These are phyloP conservation scores for Leersia perrieri DNA, from an alignment of 176 grass and related monocot genomes.

Conservation along the genomic window DNA sequence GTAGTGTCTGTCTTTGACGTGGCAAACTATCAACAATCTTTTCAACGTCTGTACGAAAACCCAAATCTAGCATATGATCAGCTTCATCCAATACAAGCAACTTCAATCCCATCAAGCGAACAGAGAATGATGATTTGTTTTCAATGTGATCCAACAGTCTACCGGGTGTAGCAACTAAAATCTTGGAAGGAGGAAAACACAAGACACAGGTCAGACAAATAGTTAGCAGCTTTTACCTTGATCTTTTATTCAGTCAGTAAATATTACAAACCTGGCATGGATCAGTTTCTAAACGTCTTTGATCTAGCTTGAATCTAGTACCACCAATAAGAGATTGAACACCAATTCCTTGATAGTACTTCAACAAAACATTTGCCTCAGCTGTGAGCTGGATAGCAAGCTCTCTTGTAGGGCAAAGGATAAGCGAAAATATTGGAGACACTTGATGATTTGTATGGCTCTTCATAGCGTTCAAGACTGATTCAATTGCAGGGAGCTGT, in stretches of 20 bases:
- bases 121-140: conserved; percentile 86
- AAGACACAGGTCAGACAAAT: conserved; percentile 24
- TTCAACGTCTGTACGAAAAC: conserved; percentile 90
- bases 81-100: conserved; percentile 98
- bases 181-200: conserved; percentile 43
- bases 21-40: conserved; percentile 97
- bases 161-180: conserved; percentile 92
- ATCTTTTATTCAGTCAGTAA: conserved; percentile 8
- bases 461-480: conserved; percentile 71
- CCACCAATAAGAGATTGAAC: conserved; percentile 94
- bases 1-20: conserved; percentile 79
- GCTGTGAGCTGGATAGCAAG: conserved; percentile 88
- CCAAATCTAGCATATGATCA: conserved; percentile 90
- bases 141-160: conserved; percentile 95
- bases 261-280: conserved; percentile 74
- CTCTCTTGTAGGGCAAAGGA: conserved; percentile 90
- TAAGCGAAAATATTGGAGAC: conserved; percentile 71
- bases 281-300: conserved; percentile 76
- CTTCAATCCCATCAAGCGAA: conserved; percentile 94
- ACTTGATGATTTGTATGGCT: conserved; percentile 59
- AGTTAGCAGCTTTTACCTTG: conserved; percentile 25
- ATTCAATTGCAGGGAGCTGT: conserved; percentile 99
- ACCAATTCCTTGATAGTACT: conserved; percentile 75
- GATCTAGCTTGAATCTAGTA: conserved; percentile 87
- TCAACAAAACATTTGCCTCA: conserved; percentile 82